Percentiles rank a stretch among this genome's conserved stretches.
Evolutionary conservation across 169 alveolate genomes (phyloP).

Genomic region (Plasmodium knowlesi): DNA sequence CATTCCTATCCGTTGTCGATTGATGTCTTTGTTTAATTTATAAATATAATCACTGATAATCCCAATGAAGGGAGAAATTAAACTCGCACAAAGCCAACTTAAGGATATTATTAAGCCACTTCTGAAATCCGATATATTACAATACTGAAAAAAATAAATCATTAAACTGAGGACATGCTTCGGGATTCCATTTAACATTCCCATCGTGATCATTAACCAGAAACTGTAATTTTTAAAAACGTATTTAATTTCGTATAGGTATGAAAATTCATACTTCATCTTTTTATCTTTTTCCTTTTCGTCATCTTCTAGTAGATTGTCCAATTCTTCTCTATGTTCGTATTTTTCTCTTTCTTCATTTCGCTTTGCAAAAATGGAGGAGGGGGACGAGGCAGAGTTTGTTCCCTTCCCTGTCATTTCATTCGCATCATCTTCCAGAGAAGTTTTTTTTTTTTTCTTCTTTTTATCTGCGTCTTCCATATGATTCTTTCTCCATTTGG

Average conservation of each 20-base stretch:
- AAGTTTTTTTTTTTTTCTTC: neutral
- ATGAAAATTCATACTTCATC: slow-evolving; percentile 52
- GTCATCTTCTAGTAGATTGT: neutral
- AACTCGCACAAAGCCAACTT: slow-evolving; percentile 80
- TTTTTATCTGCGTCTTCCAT: neutral
- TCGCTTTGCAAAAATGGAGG: slow-evolving; percentile 19
- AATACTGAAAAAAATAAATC: slow-evolving; percentile 81
- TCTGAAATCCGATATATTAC: slow-evolving; percentile 78
- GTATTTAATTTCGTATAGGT: slow-evolving; percentile 68
- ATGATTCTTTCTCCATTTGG: neutral
- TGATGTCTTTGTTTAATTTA: slow-evolving; percentile 72
- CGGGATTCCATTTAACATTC: slow-evolving; percentile 81
- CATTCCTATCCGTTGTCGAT: slow-evolving; percentile 80
- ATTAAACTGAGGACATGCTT: slow-evolving; percentile 78
- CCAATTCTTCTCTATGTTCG: slow-evolving; percentile 14
- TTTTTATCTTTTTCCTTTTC: slow-evolving; percentile 23
- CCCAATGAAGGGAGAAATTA: slow-evolving; percentile 80
- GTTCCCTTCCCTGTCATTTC: neutral
- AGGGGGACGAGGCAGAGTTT: neutral
- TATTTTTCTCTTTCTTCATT: slow-evolving; percentile 10
- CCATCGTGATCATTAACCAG: slow-evolving; percentile 79
- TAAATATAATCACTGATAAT: slow-evolving; percentile 78
- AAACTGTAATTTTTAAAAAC: slow-evolving; percentile 79
- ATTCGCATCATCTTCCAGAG: neutral
- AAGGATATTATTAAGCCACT: slow-evolving; percentile 77